Percentiles rank a stretch among this genome's conserved stretches.
These are phyloP conservation scores for Lipomyces yamanashiensis DNA, from an alignment of 805 yeast genomes.

Conservation along the genomic window DNA sequence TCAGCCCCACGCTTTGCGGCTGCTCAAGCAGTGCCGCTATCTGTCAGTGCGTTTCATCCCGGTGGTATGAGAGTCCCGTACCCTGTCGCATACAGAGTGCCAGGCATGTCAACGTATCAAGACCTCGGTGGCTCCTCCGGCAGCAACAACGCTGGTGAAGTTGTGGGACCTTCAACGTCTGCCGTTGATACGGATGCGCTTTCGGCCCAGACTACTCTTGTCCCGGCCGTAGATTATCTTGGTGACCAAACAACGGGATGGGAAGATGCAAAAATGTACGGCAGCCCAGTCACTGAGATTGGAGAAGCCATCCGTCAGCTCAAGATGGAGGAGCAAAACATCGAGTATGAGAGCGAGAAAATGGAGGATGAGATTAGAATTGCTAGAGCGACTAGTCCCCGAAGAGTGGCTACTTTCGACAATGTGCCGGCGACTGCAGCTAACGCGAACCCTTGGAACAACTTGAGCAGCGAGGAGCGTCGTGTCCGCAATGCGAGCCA, in stretches of 20 bases:
- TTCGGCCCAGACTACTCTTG: not conserved
- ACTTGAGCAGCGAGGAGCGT: constrained; percentile 7
- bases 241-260: constrained; percentile 11
- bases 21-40: constrained; percentile 7
- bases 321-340: constrained; percentile 17
- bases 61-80: constrained; percentile 12
- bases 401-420: not conserved
- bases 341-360: constrained; percentile 10
- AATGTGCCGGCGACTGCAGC: not conserved
- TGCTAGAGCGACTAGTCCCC: constrained; percentile 12
- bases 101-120: constrained; percentile 7
- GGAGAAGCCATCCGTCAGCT: constrained; percentile 21
- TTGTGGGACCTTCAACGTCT: not conserved
- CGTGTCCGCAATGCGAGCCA: constrained; percentile 14
- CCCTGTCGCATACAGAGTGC: constrained; percentile 16
- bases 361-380: constrained; percentile 12
- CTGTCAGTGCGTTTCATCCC: constrained; percentile 8
- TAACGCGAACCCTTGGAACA: constrained; percentile 22
- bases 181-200: not conserved
- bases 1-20: constrained; percentile 1
- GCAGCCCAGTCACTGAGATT: constrained; percentile 6
- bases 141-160: constrained; percentile 1
- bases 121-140: constrained; percentile 15
- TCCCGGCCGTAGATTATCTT: constrained; percentile 3
- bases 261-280: constrained; percentile 24